Evolutionary conservation across 306 rosid species (phyloP).

Genomic region (Pueraria montana): DNA sequence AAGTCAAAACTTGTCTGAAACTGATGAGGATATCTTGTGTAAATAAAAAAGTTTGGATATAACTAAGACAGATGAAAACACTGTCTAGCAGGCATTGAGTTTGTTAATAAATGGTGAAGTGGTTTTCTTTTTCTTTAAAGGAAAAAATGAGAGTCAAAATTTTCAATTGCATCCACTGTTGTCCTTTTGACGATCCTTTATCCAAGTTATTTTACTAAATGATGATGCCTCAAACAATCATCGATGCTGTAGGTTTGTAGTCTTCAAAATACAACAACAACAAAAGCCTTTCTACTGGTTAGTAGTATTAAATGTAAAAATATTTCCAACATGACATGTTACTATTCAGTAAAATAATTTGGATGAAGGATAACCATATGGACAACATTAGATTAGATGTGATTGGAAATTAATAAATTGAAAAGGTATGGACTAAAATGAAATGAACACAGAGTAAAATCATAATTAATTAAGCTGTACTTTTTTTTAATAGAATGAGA

Average conservation of each 20-base stretch:
- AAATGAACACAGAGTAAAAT: background rate
- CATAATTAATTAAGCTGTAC: background rate
- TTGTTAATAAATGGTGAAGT: background rate
- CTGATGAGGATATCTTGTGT: too few relatives aligned
- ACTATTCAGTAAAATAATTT: background rate
- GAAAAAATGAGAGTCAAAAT: background rate
- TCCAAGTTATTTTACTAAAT: background rate
- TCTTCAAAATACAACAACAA: background rate
- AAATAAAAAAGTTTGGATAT: too few relatives aligned
- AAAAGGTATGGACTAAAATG: constrained; percentile 8
- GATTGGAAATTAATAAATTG: background rate
- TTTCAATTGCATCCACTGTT: background rate
- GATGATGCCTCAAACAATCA: constrained; percentile 4
- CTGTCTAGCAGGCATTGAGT: background rate
- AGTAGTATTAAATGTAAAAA: background rate
- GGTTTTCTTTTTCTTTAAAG: background rate
- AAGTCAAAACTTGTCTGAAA: too few relatives aligned
- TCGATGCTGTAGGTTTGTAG: background rate
- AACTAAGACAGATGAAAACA: background rate
- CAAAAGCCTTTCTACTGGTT: background rate
- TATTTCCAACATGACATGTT: too few relatives aligned
- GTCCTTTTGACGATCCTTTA: background rate
- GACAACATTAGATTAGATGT: constrained; percentile 3
- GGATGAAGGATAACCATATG: constrained; percentile 6
- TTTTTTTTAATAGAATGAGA: background rate